Percentiles rank a stretch among this genome's conserved stretches.
Conservation (phyloP, 257 asterid genomes). For the Solanum corneliomulleri region DNA sequence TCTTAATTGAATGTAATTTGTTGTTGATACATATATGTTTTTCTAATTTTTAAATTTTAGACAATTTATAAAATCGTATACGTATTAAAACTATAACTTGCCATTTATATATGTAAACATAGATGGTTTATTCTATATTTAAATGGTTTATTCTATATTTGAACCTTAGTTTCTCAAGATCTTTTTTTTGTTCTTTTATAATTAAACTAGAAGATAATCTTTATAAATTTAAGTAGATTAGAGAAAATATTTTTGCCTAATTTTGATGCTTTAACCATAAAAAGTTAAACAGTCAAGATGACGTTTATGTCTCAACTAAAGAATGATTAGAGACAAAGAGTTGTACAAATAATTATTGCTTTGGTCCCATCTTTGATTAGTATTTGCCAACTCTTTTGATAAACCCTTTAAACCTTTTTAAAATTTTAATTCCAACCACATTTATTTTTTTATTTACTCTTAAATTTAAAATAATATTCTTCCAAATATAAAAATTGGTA, state of each 20-base stretch:
- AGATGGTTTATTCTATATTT: background rate
- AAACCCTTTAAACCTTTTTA: conserved; percentile 26
- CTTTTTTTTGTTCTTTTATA: background rate
- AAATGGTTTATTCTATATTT: background rate
- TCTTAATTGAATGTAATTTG: too few relatives aligned
- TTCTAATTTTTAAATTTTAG: too few relatives aligned
- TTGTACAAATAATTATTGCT: conserved; percentile 10
- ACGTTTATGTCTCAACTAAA: conserved; percentile 46
- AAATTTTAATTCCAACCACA: background rate
- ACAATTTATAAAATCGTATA: too few relatives aligned
- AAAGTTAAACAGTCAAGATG: conserved; percentile 35
- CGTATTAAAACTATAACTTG: background rate
- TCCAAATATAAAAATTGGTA: background rate
- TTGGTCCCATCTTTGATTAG: conserved; percentile 33
- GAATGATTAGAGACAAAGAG: conserved; percentile 13
- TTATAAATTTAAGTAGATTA: background rate
- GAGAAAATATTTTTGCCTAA: background rate
- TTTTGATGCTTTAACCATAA: conserved; percentile 28
- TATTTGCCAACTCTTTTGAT: conserved; percentile 31
- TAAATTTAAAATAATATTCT: background rate
- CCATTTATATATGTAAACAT: background rate
- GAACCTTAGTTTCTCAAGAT: too few relatives aligned
- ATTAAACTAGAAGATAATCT: background rate
- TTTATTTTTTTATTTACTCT: background rate
- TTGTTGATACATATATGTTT: too few relatives aligned